Base-by-base conservation (phyloP, 495 filamentous ascomycete genomes). In the Hypoxylon crocopeplum region DNA sequence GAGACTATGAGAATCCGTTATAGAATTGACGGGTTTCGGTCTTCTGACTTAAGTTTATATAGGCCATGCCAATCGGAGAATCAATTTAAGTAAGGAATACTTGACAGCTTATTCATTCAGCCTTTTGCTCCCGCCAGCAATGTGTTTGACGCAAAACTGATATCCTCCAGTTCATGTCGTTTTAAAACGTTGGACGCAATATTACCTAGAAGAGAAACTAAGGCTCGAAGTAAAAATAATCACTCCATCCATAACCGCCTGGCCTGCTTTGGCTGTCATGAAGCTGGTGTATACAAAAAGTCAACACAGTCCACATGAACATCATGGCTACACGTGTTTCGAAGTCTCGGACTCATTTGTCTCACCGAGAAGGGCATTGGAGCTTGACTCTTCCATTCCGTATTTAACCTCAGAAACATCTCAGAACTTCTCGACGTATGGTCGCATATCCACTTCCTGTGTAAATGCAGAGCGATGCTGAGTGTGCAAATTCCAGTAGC, bases 401-500 rank as follows among this genome's bases (percentile, higher is more conserved):
- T n/a, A n/a, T n/a, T n/a, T n/a, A n/a, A n/a, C n/a, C n/a, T n/a
- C n/a, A n/a, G n/a, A n/a, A n/a, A n/a, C n/a, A n/a, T n/a, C n/a
- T n/a, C n/a, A n/a, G n/a, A n/a, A 95, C 70, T 92, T 92, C 81
- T 94, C 91, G 32, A 90, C 79, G 70, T 83, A 88, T 2, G 90
- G 90, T 55, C 91, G 76, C 47, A 95, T 71, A 77, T 96, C 93
- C 58, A 97, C 66, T 78, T 97, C 91, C 66, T 88, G 89, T 1
- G 91, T 93, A 66, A 92, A 96, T 4, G 83, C 83, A 11, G 88
- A 88, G 50, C 84, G 79, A 15, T 88, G 90, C 75, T 97, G 93
- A 2, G 88, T 89, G 72, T 97, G 93, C 56, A 97, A 68, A 73
- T 89, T 76, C 92, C 91, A 96, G 68, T 97, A 96, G 39, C 65